These are phyloP conservation scores for Neonectria coccinea DNA, from an alignment of 2,329 filamentous ascomycete species.

Conservation along the genomic window DNA sequence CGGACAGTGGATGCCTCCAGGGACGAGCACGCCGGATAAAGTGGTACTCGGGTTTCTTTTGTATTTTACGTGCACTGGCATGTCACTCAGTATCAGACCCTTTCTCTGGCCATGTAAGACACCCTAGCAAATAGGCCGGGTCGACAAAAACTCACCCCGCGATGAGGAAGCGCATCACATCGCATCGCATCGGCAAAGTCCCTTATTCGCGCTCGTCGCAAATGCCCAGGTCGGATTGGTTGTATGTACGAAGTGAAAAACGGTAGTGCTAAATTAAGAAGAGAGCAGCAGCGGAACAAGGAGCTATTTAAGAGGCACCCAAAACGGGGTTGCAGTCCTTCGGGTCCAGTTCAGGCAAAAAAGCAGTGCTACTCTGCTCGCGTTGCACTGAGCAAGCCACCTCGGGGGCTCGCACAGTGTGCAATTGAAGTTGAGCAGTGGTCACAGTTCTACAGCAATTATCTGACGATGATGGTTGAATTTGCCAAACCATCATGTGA, in stretches of 20 bases:
- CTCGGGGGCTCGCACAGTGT: constrained; percentile 11
- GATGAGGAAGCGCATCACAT: background rate
- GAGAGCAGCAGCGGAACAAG: background rate
- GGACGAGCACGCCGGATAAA: background rate
- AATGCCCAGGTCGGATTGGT: background rate
- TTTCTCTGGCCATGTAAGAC: background rate
- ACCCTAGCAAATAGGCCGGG: background rate
- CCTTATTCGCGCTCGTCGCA: background rate
- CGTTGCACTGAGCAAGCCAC: constrained; percentile 9
- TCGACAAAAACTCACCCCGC: background rate
- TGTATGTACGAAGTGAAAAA: constrained; percentile 1
- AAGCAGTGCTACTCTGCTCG: constrained; percentile 4
- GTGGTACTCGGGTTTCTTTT: background rate
- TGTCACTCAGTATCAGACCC: background rate
- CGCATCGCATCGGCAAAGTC: background rate
- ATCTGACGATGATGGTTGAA: background rate
- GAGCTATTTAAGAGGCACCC: background rate
- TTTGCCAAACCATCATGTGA: background rate
- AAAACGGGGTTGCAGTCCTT: background rate
- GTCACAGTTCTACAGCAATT: no score
- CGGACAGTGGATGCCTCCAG: constrained; percentile 9
- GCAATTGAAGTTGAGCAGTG: background rate
- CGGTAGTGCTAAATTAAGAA: constrained; percentile 17
- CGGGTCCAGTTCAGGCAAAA: constrained; percentile 6
- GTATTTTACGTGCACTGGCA: background rate